Evolutionary conservation across 331 rosid genomes (phyloP).

Genomic region (Ulmus americana): DNA sequence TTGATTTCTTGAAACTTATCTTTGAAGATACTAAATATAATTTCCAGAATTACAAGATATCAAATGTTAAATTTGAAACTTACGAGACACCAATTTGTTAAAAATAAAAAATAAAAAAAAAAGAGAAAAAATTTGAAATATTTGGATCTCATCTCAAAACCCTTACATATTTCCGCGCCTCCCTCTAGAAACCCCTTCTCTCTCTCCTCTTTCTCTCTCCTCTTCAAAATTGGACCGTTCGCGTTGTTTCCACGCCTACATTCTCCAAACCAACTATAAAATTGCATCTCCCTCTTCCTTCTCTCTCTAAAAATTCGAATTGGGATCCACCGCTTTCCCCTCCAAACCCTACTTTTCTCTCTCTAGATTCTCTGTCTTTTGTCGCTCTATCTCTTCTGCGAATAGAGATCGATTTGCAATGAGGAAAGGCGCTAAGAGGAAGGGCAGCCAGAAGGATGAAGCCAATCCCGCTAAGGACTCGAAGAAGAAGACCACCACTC

Average conservation of each 20-base stretch:
- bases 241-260: conserved; percentile 14
- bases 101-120: too few relatives aligned
- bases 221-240: neutral
- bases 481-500: conserved; percentile 27
- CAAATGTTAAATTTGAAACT: too few relatives aligned
- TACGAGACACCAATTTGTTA: too few relatives aligned
- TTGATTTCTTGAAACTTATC: too few relatives aligned
- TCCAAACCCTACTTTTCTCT: conserved; percentile 19
- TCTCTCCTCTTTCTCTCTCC: neutral
- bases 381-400: neutral
- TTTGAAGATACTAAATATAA: too few relatives aligned
- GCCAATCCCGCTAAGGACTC: conserved; percentile 21
- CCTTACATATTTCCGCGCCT: neutral
- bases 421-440: conserved; percentile 72
- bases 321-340: conserved; percentile 21
- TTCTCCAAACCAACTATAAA: neutral
- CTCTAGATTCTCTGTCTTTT: conserved; percentile 2
- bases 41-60: too few relatives aligned
- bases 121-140: too few relatives aligned
- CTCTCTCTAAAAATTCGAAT: conserved; percentile 10
- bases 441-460: conserved; percentile 36
- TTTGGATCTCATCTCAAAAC: neutral
- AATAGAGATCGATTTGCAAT: conserved; percentile 17
- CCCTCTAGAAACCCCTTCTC: neutral
- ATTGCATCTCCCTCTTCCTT: neutral